These are phyloP conservation scores for Mentha longifolia DNA, from an alignment of 257 asterid species.

Conservation along the genomic window DNA sequence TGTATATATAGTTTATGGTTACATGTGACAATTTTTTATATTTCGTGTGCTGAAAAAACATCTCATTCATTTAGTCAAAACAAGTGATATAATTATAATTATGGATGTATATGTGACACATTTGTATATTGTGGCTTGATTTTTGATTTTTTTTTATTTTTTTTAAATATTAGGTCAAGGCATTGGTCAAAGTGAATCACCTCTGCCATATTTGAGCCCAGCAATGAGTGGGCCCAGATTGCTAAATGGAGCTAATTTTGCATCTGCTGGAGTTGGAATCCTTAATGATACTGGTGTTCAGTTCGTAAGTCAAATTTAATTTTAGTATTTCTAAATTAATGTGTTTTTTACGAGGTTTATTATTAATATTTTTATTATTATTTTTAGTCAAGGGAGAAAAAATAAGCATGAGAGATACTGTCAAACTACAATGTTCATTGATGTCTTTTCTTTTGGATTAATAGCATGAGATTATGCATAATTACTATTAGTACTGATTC, in stretches of 20 bases:
- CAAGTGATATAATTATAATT: no score
- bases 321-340: not conserved
- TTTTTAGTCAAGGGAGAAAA: not conserved
- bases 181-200: constrained; percentile 55
- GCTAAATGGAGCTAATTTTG: constrained; percentile 71
- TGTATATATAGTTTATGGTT: no score
- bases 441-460: not conserved
- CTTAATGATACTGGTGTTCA: constrained; percentile 77
- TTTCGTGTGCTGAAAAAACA: no score
- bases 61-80: no score
- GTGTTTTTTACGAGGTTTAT: not conserved
- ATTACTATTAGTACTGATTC: not conserved
- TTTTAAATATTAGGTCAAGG: constrained; percentile 42
- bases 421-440: not conserved
- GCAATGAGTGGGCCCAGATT: constrained; percentile 48
- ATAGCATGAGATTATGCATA: not conserved
- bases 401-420: not conserved
- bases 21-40: no score
- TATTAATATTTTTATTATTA: not conserved
- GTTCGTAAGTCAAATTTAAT: constrained; percentile 48
- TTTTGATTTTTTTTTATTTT: not conserved
- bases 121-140: not conserved
- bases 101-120: not conserved
- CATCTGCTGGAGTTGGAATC: constrained; percentile 82
- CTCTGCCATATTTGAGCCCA: constrained; percentile 64